These are phyloP conservation scores for Aspergillus brunneoviolaceus DNA, from an alignment of 2,329 filamentous ascomycete species.

Conservation along the genomic window DNA sequence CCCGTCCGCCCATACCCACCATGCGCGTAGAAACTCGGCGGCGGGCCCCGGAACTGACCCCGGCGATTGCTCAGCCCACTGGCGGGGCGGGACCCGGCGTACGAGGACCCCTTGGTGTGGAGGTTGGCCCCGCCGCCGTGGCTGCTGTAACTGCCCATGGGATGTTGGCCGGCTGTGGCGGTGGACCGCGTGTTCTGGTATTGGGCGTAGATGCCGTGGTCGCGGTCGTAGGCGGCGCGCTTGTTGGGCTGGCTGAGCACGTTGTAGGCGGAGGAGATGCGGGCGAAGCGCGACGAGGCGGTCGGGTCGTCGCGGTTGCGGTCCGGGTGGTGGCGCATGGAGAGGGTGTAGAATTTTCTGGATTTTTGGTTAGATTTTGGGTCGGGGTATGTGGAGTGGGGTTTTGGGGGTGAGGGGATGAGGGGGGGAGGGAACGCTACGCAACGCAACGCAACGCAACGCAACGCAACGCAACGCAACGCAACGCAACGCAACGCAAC, in stretches of 20 bases:
- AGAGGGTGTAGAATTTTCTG: conserved; percentile 80
- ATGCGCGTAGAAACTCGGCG: conserved; percentile 81
- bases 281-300: conserved; percentile 74
- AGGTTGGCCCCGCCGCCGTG: conserved; percentile 35
- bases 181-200: conserved; percentile 30
- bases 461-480: conserved; percentile 34
- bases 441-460: neutral
- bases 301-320: conserved; percentile 74
- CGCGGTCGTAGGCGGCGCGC: conserved; percentile 76
- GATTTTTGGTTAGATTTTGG: neutral
- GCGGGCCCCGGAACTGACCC: conserved; percentile 76
- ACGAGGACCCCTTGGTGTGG: conserved; percentile 38
- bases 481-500: neutral
- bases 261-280: conserved; percentile 80
- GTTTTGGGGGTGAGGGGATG: no score
- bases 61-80: conserved; percentile 77
- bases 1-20: conserved; percentile 67
- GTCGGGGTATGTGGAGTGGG: neutral
- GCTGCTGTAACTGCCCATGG: conserved; percentile 57
- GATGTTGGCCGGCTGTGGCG: conserved; percentile 31
- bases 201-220: conserved; percentile 41
- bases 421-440: neutral
- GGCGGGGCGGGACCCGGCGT: conserved; percentile 65
- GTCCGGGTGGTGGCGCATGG: conserved; percentile 90
- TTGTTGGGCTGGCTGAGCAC: conserved; percentile 71